Percentiles rank a stretch among this genome's conserved stretches.
phyloP scores from a whole-genome alignment of 1,139 yeast species.

The Schwanniomyces etchellsii region DNA sequence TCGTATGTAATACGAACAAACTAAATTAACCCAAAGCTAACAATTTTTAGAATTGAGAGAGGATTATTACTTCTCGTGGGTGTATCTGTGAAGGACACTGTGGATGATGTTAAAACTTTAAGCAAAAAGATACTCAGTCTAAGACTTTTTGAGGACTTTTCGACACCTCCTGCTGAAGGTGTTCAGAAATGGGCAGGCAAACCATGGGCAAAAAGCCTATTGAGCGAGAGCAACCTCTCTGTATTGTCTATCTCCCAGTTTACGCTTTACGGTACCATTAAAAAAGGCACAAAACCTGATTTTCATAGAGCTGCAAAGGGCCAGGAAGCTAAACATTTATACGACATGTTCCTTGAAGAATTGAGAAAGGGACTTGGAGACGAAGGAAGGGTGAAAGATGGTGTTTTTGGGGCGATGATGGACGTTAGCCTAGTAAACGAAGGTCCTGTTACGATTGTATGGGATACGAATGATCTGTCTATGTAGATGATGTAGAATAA shows the following conservation, averaged over 20 bases:
- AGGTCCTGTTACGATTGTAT: constrained; percentile 73
- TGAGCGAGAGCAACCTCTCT: constrained; percentile 29
- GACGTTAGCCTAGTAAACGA: constrained; percentile 81
- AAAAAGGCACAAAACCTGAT: constrained; percentile 91
- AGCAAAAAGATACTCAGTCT: constrained; percentile 63
- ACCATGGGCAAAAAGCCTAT: constrained; percentile 38
- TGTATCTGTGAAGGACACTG: constrained; percentile 68
- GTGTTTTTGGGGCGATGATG: constrained; percentile 97
- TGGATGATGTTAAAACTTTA: constrained; percentile 62
- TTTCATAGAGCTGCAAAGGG: constrained; percentile 89
- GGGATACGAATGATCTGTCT: constrained; percentile 49
- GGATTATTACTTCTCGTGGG: constrained; percentile 86
- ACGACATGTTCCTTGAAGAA: constrained; percentile 51
- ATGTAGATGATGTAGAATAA: constrained; percentile 3
- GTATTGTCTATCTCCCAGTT: constrained; percentile 71
- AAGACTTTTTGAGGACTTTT: constrained; percentile 64
- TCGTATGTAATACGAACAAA: constrained; percentile 39
- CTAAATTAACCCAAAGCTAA: not conserved
- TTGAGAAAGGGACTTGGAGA: constrained; percentile 52
- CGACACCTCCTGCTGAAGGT: constrained; percentile 23
- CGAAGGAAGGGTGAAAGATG: constrained; percentile 68
- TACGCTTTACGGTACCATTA: constrained; percentile 76
- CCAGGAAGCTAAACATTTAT: constrained; percentile 59
- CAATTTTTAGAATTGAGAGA: constrained; percentile 44
- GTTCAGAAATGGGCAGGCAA: constrained; percentile 54